These are phyloP conservation scores for Starmerella floricola DNA, from an alignment of 805 yeast species.

Conservation along the genomic window DNA sequence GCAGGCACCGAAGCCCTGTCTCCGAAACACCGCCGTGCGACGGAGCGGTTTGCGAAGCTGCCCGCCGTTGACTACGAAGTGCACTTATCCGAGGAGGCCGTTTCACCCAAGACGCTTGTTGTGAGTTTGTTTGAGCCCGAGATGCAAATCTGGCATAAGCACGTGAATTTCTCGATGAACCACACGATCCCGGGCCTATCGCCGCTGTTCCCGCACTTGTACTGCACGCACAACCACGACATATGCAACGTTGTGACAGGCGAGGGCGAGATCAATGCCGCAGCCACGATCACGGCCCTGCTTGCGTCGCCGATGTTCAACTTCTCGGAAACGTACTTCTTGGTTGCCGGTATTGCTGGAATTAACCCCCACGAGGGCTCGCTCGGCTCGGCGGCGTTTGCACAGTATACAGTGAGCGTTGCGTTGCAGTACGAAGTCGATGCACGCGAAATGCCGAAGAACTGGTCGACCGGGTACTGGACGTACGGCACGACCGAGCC, in stretches of 20 bases:
- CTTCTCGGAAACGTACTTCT: constrained; percentile 46
- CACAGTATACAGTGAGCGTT: constrained; percentile 50
- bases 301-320: constrained; percentile 44
- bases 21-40: not conserved
- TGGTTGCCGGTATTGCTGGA: constrained; percentile 57
- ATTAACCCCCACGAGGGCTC: constrained; percentile 46
- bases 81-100: constrained; percentile 13
- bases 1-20: not conserved
- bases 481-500: constrained; percentile 43
- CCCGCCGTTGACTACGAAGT: constrained; percentile 6
- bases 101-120: constrained; percentile 41
- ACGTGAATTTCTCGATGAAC: constrained; percentile 40
- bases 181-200: constrained; percentile 56
- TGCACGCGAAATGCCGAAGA: constrained; percentile 32
- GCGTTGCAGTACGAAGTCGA: constrained; percentile 49
- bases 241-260: constrained; percentile 57
- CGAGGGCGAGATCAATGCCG: constrained; percentile 59
- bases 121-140: constrained; percentile 47
- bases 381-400: constrained; percentile 48
- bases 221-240: constrained; percentile 42
- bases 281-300: constrained; percentile 45
- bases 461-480: constrained; percentile 53
- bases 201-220: constrained; percentile 44
- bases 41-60: not conserved
- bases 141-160: constrained; percentile 41